These are phyloP conservation scores for Solanum hybrid DNA, from an alignment of 305 asterid genomes.

Conservation along the genomic window DNA sequence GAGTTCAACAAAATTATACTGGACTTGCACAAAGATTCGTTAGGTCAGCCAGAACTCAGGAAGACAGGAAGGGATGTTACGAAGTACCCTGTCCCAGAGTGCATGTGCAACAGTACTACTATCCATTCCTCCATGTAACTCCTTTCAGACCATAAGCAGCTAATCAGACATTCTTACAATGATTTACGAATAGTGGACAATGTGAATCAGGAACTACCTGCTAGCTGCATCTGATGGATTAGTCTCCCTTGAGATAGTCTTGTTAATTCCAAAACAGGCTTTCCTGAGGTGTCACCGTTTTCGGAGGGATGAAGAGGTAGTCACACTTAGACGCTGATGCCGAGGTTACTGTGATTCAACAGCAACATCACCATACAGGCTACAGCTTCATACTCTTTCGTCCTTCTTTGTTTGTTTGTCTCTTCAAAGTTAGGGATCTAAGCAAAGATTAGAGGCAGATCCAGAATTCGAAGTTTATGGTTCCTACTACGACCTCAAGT, in stretches of 20 bases:
- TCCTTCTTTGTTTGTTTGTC: not conserved
- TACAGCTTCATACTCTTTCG: not conserved
- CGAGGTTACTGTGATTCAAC: not conserved
- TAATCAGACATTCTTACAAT: not conserved
- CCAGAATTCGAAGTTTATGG: not conserved
- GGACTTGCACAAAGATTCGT: conserved; percentile 58
- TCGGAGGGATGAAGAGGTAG: not conserved
- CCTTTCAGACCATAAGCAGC: not conserved
- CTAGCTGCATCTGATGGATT: not conserved
- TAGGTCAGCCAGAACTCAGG: conserved; percentile 74
- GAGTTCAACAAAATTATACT: conserved; percentile 55
- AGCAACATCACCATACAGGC: not conserved
- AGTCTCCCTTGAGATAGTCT: not conserved
- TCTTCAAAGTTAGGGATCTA: not conserved
- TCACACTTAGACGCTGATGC: not conserved
- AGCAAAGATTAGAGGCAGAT: not conserved
- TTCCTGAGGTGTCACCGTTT: not conserved
- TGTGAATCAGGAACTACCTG: not conserved
- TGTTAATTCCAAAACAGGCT: not conserved
- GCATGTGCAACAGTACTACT: conserved; percentile 56
- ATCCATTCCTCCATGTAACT: conserved; percentile 9
- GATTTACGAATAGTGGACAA: not conserved
- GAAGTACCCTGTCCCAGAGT: conserved; percentile 83
- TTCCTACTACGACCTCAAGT: not conserved
- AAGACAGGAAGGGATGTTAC: conserved; percentile 73